Percentiles rank a stretch among this genome's conserved stretches.
Evolutionary conservation across 1,284 basidiomycete species (phyloP).

Genomic region (Fomitopsis pinicola): DNA sequence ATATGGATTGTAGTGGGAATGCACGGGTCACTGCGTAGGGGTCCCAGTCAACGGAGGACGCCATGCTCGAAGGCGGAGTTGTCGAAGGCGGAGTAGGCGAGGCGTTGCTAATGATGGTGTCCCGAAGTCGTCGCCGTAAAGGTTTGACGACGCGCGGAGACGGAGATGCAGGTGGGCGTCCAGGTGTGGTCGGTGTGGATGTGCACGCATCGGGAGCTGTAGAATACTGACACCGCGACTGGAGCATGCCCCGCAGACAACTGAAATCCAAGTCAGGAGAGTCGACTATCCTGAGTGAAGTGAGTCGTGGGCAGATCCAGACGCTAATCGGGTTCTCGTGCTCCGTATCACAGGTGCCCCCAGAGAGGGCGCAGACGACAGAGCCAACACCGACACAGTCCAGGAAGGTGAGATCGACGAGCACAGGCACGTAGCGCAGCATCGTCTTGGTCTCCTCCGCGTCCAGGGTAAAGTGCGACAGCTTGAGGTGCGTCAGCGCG

Average conservation of each 20-base stretch:
- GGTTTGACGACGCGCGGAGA: not conserved
- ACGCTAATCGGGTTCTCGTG: conserved; percentile 13
- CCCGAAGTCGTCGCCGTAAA: not conserved
- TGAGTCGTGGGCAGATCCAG: conserved; percentile 45
- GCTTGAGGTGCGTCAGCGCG: conserved; percentile 29
- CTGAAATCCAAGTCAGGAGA: conserved; percentile 40
- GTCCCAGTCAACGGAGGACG: not conserved
- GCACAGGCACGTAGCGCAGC: conserved; percentile 35
- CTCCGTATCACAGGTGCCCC: conserved; percentile 14
- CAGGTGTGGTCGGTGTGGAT: not conserved
- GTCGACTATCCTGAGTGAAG: conserved; percentile 43
- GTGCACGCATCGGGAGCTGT: not conserved
- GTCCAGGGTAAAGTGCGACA: conserved; percentile 29
- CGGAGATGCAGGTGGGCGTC: not conserved
- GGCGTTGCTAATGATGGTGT: not conserved
- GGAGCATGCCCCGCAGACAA: conserved; percentile 7
- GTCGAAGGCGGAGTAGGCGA: not conserved
- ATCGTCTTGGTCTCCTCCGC: conserved; percentile 25
- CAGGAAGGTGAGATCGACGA: conserved; percentile 32
- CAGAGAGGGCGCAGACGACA: conserved; percentile 27
- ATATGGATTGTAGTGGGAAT: not conserved
- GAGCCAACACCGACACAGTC: conserved; percentile 24
- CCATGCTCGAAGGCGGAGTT: not conserved
- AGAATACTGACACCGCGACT: conserved; percentile 1
- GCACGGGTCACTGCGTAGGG: conserved; percentile 1